Conservation (phyloP, 192 early-diverging fungal species). For the Piromyces sp. region DNA sequence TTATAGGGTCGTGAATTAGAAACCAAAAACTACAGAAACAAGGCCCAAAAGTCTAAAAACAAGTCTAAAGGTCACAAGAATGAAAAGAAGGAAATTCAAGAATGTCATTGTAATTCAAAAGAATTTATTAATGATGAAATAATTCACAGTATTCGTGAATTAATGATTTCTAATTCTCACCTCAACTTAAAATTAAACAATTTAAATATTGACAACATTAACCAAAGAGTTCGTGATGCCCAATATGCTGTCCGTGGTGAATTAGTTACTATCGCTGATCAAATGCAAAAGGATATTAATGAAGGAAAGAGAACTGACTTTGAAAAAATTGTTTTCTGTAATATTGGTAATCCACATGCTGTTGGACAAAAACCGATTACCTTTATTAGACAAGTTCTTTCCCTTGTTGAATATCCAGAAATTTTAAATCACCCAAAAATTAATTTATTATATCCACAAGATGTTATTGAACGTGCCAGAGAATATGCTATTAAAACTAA, state of each 20-base stretch:
- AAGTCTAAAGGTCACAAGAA: not conserved
- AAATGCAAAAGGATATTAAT: conserved; percentile 31
- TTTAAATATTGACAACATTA: conserved; percentile 42
- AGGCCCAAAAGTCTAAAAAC: not conserved
- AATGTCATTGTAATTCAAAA: not conserved
- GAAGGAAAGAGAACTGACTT: conserved; percentile 32
- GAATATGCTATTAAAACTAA: conserved; percentile 45
- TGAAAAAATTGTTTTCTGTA: conserved; percentile 51
- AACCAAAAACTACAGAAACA: not conserved
- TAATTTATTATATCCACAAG: conserved; percentile 51
- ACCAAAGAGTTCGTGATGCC: conserved; percentile 48
- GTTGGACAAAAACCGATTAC: conserved; percentile 82
- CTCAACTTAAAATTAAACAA: not conserved
- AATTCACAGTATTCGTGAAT: not conserved
- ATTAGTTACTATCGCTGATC: conserved; percentile 80
- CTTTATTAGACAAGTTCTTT: conserved; percentile 83
- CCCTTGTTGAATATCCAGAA: conserved; percentile 81
- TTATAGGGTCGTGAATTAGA: not conserved
- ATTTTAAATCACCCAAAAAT: conserved; percentile 19
- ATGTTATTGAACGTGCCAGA: conserved; percentile 76
- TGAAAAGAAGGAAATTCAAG: not conserved
- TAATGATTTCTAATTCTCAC: not conserved
- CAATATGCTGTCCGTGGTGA: conserved; percentile 94
- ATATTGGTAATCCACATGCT: conserved; percentile 89
- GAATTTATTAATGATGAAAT: not conserved